Conservation (phyloP, 2,329 filamentous ascomycete species). For the Fusarium anguioides region DNA sequence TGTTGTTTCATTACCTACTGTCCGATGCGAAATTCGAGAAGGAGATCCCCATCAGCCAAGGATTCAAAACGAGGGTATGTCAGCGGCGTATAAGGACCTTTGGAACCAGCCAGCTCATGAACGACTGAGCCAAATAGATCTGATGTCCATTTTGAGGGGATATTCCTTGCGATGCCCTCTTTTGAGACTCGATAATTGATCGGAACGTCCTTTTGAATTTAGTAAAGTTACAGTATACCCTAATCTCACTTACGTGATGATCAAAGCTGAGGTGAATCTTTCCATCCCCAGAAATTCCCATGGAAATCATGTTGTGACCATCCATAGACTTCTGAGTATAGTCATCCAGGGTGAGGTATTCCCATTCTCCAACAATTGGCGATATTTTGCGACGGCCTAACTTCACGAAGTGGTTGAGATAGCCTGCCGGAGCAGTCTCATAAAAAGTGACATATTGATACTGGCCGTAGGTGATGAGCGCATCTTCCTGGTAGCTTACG, state of each 20-base stretch:
- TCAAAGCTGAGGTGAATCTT: slow-evolving; percentile 37
- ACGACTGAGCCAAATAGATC: slow-evolving; percentile 24
- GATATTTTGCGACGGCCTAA: slow-evolving; percentile 18
- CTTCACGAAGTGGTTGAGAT: slow-evolving; percentile 23
- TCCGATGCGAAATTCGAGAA: slow-evolving; percentile 29
- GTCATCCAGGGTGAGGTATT: slow-evolving; percentile 23
- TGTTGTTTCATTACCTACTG: neutral
- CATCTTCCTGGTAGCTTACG: slow-evolving; percentile 36
- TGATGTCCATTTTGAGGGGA: slow-evolving; percentile 12
- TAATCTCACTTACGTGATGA: slow-evolving; percentile 27
- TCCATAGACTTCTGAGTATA: slow-evolving; percentile 35
- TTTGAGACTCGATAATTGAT: slow-evolving; percentile 30
- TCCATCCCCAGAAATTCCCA: slow-evolving; percentile 34
- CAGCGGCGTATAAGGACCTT: slow-evolving; percentile 20
- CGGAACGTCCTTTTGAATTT: slow-evolving; percentile 20
- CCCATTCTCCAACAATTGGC: slow-evolving; percentile 8
- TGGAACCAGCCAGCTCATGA: slow-evolving; percentile 13
- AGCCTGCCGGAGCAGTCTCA: slow-evolving; percentile 24
- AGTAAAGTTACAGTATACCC: too few relatives aligned
- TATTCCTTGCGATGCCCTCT: slow-evolving; percentile 1
- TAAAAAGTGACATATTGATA: slow-evolving; percentile 35
- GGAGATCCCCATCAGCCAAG: slow-evolving; percentile 18
- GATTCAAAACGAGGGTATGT: slow-evolving; percentile 30
- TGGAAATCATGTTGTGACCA: slow-evolving; percentile 35
- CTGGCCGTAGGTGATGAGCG: slow-evolving; percentile 26